A percentile compares a stretch with the other conserved stretches of the same genome.
These are phyloP conservation scores for Rubia peregrina DNA, from an alignment of 305 asterid species.

Conservation along the genomic window DNA sequence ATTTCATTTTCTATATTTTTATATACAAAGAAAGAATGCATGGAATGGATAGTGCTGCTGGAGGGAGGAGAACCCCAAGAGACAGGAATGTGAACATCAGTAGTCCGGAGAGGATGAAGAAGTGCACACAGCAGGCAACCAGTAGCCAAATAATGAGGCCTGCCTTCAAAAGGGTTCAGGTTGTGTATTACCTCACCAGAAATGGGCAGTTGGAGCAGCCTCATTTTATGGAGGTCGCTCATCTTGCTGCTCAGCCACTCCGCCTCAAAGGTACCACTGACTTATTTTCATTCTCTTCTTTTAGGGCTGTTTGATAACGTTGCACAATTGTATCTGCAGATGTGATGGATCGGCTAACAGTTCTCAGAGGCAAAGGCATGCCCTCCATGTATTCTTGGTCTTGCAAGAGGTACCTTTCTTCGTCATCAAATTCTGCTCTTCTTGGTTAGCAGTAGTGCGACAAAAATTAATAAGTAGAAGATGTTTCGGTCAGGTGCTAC, in stretches of 20 bases:
- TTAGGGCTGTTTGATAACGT: background rate
- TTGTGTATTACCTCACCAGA: constrained; percentile 72
- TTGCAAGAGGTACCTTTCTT: constrained; percentile 53
- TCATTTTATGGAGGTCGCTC: constrained; percentile 69
- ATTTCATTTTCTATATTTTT: background rate
- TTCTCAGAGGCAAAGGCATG: constrained; percentile 73
- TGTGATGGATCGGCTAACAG: constrained; percentile 55
- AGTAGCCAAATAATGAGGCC: constrained; percentile 24
- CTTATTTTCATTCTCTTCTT: background rate
- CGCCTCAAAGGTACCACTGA: constrained; percentile 52
- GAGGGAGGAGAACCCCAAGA: constrained; percentile 37
- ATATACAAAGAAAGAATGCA: constrained; percentile 25
- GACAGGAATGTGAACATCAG: constrained; percentile 7
- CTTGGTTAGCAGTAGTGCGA: no score
- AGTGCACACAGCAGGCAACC: constrained; percentile 7
- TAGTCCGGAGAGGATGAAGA: constrained; percentile 33
- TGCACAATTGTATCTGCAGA: constrained; percentile 25
- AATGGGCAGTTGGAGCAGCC: constrained; percentile 91
- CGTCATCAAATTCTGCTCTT: no score
- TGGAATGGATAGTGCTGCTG: constrained; percentile 1
- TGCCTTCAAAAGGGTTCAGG: constrained; percentile 54
- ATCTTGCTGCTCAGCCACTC: constrained; percentile 60
- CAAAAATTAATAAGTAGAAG: no score
- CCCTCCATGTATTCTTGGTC: constrained; percentile 93
- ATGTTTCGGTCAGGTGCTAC: constrained; percentile 66